Evolutionary conservation across 768 basidiomycete species (phyloP), one percentile per base, ranked within the genome.

Genomic region (Coprinellus aureogranulatus): DNA sequence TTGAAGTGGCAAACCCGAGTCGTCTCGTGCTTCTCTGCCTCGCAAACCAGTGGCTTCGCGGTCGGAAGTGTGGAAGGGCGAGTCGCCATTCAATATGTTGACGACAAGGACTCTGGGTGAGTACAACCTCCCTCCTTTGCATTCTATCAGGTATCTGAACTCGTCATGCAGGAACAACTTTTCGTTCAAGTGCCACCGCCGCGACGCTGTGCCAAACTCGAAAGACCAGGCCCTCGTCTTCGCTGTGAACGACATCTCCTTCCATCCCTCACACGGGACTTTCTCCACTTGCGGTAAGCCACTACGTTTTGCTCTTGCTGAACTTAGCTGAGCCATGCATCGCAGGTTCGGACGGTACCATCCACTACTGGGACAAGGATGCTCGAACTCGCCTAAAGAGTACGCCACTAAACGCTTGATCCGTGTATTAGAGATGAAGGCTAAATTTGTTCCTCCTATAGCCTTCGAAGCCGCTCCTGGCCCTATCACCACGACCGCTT

Each of bases 311-410:
- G 51, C 70, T 70, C 18, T 34, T 4, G n/a, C 54, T 27, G 59
- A 23, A 59, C 2, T 54, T 16, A 49, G 20, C 41, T 56, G 28
- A 58, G 40, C 23, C 34, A 34, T 34, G 6, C 34, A 34, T 53
- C 53, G n/a, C n/a, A 89, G 89, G 89, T 10, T 81, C 89, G 42
- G 92, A 94, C 62, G 92, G 92, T 20, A 88, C 88, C 2, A 87
- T 94, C 68, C 89, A 92, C 79, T 92, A 90, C 71, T 96, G 94
- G 94, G 94, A 97, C 73, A 94, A 94, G 73, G 90, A 95, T 64
- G 87, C 90, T 8, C 88, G 94, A 57, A 93, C 90, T 6, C 87
- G 95, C 40, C 81, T 98, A 75, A 97, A 95, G 76, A 86, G 93
- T 94, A 63, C 48, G 81, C 72, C 22, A 23, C 12, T 45, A 23